phyloP scores from a whole-genome alignment of 2,329 filamentous ascomycete genomes.

The Cladophialophora immunda region DNA sequence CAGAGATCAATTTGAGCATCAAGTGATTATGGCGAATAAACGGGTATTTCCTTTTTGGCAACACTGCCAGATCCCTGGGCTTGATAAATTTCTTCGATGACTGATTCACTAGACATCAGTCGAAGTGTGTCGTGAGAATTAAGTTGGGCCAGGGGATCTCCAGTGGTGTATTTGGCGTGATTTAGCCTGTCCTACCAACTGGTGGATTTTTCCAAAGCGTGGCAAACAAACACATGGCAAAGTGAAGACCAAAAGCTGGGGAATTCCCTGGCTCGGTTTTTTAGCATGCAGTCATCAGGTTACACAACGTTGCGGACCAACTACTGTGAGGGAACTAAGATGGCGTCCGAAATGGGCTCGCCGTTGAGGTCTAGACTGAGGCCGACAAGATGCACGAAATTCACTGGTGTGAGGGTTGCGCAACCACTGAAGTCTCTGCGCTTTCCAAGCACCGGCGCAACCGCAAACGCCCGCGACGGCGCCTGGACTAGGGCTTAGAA shows the following conservation, averaged over 20 bases:
- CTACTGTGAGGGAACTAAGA: slow-evolving; percentile 32
- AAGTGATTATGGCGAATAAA: slow-evolving; percentile 12
- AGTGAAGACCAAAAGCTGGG: slow-evolving; percentile 6
- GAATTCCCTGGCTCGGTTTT: slow-evolving; percentile 10
- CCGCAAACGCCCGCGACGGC: slow-evolving; percentile 12
- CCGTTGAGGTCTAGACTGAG: slow-evolving; percentile 15
- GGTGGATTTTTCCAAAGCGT: slow-evolving; percentile 12
- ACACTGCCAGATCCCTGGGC: too few relatives aligned
- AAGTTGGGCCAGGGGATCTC: slow-evolving; percentile 28
- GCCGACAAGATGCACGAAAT: slow-evolving; percentile 28
- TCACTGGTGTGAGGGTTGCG: slow-evolving; percentile 25
- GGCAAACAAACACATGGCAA: slow-evolving; percentile 1
- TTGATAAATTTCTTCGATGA: too few relatives aligned
- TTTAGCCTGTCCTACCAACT: slow-evolving; percentile 14
- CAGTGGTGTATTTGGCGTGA: slow-evolving; percentile 18
- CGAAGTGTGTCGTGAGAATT: slow-evolving; percentile 28
- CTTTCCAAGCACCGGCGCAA: slow-evolving; percentile 11
- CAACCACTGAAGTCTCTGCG: slow-evolving; percentile 15
- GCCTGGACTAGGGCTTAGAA: slow-evolving; percentile 2
- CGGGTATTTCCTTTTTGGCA: background rate
- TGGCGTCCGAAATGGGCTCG: slow-evolving; percentile 28
- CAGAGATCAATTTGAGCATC: slow-evolving; percentile 13
- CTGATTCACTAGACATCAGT: background rate
- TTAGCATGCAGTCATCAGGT: slow-evolving; percentile 27
- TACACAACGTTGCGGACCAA: slow-evolving; percentile 30